Conservation (phyloP, 139 green algal genomes). For the Mychonastes homosphaera region DNA sequence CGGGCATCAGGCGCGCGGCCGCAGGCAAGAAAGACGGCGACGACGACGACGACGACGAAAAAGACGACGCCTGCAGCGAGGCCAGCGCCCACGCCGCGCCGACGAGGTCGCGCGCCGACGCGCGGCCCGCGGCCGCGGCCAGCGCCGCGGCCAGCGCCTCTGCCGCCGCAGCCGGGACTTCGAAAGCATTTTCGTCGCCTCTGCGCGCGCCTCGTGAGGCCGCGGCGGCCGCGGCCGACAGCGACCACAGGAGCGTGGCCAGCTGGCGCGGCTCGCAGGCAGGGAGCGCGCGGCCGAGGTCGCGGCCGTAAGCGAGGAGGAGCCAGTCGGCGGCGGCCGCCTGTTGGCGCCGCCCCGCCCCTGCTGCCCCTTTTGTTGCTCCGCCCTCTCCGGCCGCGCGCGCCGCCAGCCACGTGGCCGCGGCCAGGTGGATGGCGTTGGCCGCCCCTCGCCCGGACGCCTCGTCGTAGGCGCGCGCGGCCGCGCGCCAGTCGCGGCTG, state of each 20-base stretch:
- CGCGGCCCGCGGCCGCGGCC: too few relatives aligned
- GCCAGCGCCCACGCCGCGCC: too few relatives aligned
- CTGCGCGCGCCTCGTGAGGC: too few relatives aligned
- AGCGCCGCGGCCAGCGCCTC: too few relatives aligned
- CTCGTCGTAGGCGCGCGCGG: slow-evolving; percentile 6
- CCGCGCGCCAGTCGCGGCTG: background rate
- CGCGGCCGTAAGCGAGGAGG: too few relatives aligned
- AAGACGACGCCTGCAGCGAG: too few relatives aligned
- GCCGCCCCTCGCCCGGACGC: background rate
- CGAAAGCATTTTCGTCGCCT: too few relatives aligned
- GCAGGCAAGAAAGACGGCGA: too few relatives aligned
- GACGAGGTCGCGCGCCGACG: too few relatives aligned
- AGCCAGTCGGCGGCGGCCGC: background rate
- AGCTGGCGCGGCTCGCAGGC: slow-evolving; percentile 1
- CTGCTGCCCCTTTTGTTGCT: slow-evolving; percentile 7
- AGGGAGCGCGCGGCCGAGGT: background rate
- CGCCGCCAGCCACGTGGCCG: slow-evolving; percentile 2
- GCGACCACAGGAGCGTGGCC: slow-evolving; percentile 15
- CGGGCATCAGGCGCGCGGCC: too few relatives aligned
- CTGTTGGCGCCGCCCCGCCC: background rate
- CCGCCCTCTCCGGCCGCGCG: slow-evolving; percentile 6
- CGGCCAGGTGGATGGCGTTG: slow-evolving; percentile 18
- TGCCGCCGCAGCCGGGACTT: too few relatives aligned
- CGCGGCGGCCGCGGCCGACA: background rate
- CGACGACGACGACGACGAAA: too few relatives aligned